Percentiles rank a stretch among this genome's conserved stretches.
Evolutionary conservation across 495 filamentous ascomycete species (phyloP).

Genomic region (Daldinia loculata): DNA sequence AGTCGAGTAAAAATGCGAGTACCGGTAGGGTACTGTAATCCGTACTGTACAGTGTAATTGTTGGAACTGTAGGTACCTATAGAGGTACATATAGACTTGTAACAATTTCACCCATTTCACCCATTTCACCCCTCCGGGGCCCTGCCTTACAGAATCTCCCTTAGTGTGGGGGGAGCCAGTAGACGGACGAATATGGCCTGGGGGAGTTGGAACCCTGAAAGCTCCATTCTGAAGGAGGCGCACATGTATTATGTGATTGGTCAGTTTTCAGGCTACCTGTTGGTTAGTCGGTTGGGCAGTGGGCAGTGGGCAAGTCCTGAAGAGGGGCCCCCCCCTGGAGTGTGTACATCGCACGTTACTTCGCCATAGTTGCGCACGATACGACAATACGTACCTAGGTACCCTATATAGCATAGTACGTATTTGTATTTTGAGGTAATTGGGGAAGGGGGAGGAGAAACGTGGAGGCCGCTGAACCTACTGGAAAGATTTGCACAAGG

Average conservation of each 20-base stretch:
- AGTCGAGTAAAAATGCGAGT: neutral
- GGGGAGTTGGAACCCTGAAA: conserved; percentile 42
- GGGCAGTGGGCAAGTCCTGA: conserved; percentile 11
- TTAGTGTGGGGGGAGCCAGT: conserved; percentile 45
- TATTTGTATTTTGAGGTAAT: conserved; percentile 17
- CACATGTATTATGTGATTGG: conserved; percentile 35
- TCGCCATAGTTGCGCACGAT: conserved; percentile 1
- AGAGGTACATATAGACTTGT: conserved; percentile 35
- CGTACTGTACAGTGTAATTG: conserved; percentile 34
- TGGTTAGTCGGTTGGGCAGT: conserved; percentile 29
- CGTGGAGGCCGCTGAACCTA: conserved; percentile 43
- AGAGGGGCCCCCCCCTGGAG: conserved; percentile 18
- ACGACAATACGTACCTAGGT: conserved; percentile 26
- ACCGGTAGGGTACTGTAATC: conserved; percentile 8
- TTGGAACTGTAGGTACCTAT: conserved; percentile 33
- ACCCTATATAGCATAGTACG: conserved; percentile 1
- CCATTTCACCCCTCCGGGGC: conserved; percentile 35
- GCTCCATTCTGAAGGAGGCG: conserved; percentile 36
- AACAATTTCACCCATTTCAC: neutral
- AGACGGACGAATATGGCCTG: conserved; percentile 41
- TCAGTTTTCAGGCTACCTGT: conserved; percentile 15
- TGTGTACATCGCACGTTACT: conserved; percentile 3
- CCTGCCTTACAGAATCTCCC: conserved; percentile 39
- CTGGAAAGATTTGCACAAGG: conserved; percentile 39
- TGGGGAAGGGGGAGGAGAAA: conserved; percentile 40